Base-by-base conservation (phyloP, 257 asterid genomes). In the Solanum etuberosum region DNA sequence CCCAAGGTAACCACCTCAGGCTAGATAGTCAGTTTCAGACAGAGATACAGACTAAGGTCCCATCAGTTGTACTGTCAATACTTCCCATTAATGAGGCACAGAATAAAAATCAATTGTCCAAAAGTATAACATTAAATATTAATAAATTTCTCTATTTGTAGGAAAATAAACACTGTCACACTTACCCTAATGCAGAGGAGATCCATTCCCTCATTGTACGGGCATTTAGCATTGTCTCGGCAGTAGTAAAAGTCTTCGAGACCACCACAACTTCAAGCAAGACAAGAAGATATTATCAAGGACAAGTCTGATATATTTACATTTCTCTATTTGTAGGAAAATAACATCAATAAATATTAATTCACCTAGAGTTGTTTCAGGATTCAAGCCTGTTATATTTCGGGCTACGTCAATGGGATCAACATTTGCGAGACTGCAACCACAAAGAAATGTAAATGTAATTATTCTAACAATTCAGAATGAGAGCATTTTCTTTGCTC, bases 181-280 rank as follows among this genome's bases (percentile, higher is more conserved):
- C 96, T 90, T 88, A 96, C 99, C 99, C 99, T 92, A 97, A 90
- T 84, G 98, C 91, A 54, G 97, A 91, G 9, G 98, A 94, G 82
- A 97, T 97, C 99, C 99, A 97, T 93, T 97, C 98, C 92, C 99
- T 96, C 89, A 97, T 84, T 51, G 99, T 96, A 76, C 99, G 94
- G 43, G 99, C 99, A 87, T 97, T 97, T 90, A 97, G 91, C 99
- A 97, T 97, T 81, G 99, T 97, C 90, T 97, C 99, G 83, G 99
- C 99, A 46, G 99, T 97, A 81, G 99, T 97, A 91, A 97, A 97
- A 83, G 99, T 97, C 89, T 96, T 97, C 31, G 99, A 97, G 83
- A 97, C 99, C 92, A 97, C 99, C 82, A 97, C 99, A 91, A 93
- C 99, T 96, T 91, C 92, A 91, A 82, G 51, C 43, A 63, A 27